A percentile compares a stretch with the other conserved stretches of the same genome.
These are phyloP conservation scores for Fistulina hepatica DNA, from an alignment of 1,284 basidiomycete species.

Conservation along the genomic window DNA sequence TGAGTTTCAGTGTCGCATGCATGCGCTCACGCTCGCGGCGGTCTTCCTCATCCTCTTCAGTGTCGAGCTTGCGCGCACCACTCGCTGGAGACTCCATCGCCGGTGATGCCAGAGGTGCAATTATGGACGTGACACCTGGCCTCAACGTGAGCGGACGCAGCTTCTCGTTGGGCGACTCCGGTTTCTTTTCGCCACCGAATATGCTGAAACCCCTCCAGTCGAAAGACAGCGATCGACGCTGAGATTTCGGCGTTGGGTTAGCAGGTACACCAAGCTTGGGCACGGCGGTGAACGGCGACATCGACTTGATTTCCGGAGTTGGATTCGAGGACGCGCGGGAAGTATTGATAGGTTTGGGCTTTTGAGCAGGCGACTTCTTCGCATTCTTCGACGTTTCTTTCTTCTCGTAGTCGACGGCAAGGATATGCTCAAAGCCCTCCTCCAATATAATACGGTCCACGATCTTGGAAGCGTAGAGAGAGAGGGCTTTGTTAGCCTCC, in stretches of 20 bases:
- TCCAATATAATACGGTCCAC: conserved; percentile 90
- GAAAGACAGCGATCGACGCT: conserved; percentile 68
- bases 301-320: conserved; percentile 18
- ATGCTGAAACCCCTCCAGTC: conserved; percentile 70
- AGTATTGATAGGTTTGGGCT: conserved; percentile 49
- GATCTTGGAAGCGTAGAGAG: conserved; percentile 91
- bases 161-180: conserved; percentile 41
- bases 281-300: conserved; percentile 24
- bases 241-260: conserved; percentile 30
- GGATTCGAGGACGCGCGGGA: conserved; percentile 33
- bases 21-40: conserved; percentile 73
- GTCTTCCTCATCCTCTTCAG: conserved; percentile 82
- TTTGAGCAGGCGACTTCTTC: conserved; percentile 28
- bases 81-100: too few relatives aligned
- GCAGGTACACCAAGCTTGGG: conserved; percentile 19
- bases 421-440: conserved; percentile 89
- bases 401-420: conserved; percentile 78
- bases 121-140: conserved; percentile 43
- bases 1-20: conserved; percentile 81
- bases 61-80: conserved; percentile 65
- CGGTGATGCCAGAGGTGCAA: too few relatives aligned
- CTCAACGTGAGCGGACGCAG: conserved; percentile 66
- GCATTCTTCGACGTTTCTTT: conserved; percentile 29
- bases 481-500: conserved; percentile 91
- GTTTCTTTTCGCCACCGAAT: conserved; percentile 56